Evolutionary conservation across 768 basidiomycete genomes (phyloP), one percentile per base, ranked within the genome.

Genomic region (Boletus rubroflammeus): DNA sequence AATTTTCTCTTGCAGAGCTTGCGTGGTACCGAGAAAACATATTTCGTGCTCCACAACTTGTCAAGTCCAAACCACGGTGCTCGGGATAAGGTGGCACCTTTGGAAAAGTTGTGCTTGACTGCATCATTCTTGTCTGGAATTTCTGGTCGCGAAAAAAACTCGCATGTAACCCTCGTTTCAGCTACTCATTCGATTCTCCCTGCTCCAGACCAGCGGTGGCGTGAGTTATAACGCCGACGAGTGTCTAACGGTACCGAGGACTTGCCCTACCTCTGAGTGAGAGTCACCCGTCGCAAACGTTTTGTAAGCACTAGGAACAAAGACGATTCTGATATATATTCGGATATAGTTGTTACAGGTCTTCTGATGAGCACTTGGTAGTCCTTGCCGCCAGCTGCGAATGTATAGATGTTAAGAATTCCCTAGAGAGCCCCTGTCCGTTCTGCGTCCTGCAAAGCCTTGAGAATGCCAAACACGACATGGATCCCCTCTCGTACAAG

Each of bases 401-500:
- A 34, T 38, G 35, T 47, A 32, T 29, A 9, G 9, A 26, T 34
- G n/a, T 17, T n/a, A n/a, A n/a, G 7, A 38, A 5, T 9, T 47
- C 10, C 25, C 43, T 53, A 65, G 17, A 45, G 31, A 45, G 26
- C 34, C 21, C 41, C 36, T 13, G 54, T 67, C 32, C 68, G 71
- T 45, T 74, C 71, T 10, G 62, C 51, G 45, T 71, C 72, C 51
- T 74, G 68, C 43, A 75, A 58, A 21, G 49, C 44, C 49, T 65
- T 74, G 56, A 76, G 65, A 54, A 63, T 56, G 29, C 62, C 44
- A 55, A 76, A 75, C 6, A 84, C 77, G 19, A 68, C 50, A 55
- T 75, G 73, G 8, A 84, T 72, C 0, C 81, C 83, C 46, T 75
- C 72, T 25, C 64, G 69, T 9, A 83, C 78, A 6, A 62, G 67